phyloP scores from a whole-genome alignment of 2,329 filamentous ascomycete species.

The Ceratocystis ficicola region DNA sequence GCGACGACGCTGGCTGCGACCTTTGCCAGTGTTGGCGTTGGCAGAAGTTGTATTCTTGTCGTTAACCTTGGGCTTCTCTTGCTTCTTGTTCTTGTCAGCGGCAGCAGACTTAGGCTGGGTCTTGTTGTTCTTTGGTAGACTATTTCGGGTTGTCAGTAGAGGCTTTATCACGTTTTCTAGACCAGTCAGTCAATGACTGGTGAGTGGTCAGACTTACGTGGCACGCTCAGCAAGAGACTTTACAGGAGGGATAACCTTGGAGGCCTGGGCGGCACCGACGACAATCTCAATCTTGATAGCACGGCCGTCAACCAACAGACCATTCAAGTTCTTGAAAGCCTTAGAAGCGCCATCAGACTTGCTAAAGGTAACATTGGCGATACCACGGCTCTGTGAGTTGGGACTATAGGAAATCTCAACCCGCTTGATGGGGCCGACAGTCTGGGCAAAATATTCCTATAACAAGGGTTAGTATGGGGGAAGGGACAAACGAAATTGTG shows the following conservation, averaged over 20 bases:
- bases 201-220: constrained; percentile 37
- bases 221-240: constrained; percentile 75
- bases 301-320: constrained; percentile 75
- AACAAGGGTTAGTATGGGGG: constrained; percentile 39
- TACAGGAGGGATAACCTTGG: constrained; percentile 51
- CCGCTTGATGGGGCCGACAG: constrained; percentile 80
- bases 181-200: background rate
- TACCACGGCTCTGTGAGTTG: constrained; percentile 80
- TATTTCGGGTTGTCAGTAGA: constrained; percentile 22
- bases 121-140: constrained; percentile 42
- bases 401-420: constrained; percentile 88
- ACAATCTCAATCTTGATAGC: constrained; percentile 96
- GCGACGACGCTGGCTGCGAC: constrained; percentile 36
- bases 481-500: constrained; percentile 9
- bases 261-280: constrained; percentile 61
- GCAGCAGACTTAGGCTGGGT: constrained; percentile 73
- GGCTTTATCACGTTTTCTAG: constrained; percentile 24
- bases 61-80: constrained; percentile 34
- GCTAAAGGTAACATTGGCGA: constrained; percentile 77
- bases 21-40: constrained; percentile 31
- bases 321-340: constrained; percentile 74
- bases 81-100: constrained; percentile 52
- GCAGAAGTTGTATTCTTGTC: constrained; percentile 24
- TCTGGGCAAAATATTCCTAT: constrained; percentile 93
- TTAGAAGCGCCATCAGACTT: constrained; percentile 71